Conservation (phyloP, 192 early-diverging fungal species). For the Umbelopsis sp. region DNA sequence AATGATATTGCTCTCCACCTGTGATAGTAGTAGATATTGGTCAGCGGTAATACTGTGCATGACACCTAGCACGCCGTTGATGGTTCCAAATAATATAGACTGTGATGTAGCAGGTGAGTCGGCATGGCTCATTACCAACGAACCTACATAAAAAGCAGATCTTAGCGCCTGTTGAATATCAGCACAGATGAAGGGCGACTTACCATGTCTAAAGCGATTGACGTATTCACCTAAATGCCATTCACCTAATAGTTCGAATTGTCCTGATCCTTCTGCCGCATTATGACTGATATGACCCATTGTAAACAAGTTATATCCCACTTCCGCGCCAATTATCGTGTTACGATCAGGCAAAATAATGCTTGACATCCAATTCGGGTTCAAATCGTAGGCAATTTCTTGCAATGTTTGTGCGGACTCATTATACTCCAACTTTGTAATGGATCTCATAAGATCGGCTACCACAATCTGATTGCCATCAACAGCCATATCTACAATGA, state of each 20-base stretch:
- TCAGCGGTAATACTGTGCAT: conserved; percentile 71
- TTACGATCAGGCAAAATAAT: conserved; percentile 62
- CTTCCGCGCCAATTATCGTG: conserved; percentile 62
- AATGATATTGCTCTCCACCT: conserved; percentile 73
- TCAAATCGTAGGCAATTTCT: conserved; percentile 65
- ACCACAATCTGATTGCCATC: conserved; percentile 73
- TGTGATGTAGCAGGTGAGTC: conserved; percentile 65
- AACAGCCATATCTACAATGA: conserved; percentile 60
- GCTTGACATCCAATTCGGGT: conserved; percentile 62
- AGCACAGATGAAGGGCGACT: conserved; percentile 4
- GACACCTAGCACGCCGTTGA: conserved; percentile 81
- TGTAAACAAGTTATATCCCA: conserved; percentile 64
- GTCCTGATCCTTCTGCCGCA: conserved; percentile 46
- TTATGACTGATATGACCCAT: conserved; percentile 52
- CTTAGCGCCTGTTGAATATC: background rate
- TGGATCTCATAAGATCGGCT: conserved; percentile 84
- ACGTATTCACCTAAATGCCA: conserved; percentile 85
- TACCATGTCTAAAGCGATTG: conserved; percentile 80
- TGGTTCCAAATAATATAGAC: conserved; percentile 73
- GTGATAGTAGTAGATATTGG: conserved; percentile 58
- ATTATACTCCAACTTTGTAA: conserved; percentile 63
- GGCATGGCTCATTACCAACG: conserved; percentile 70
- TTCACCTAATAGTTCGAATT: conserved; percentile 65
- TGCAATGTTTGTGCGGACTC: conserved; percentile 45
- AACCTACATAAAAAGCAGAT: conserved; percentile 47